These are phyloP conservation scores for Dothistroma septosporum DNA, from an alignment of 2,329 filamentous ascomycete species.

Conservation along the genomic window DNA sequence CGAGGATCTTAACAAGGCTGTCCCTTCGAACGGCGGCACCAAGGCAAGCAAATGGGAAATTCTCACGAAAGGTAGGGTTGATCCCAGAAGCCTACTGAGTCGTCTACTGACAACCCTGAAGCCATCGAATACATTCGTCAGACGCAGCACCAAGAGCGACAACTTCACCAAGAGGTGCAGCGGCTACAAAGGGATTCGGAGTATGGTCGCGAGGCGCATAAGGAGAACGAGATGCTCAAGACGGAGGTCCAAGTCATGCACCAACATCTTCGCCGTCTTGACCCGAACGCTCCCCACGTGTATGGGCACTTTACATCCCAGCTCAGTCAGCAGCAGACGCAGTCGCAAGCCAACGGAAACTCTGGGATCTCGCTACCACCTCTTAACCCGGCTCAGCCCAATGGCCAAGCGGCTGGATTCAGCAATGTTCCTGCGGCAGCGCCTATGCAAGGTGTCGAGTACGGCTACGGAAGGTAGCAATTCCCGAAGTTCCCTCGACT, in stretches of 20 bases:
- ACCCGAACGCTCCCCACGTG: slow-evolving; percentile 45
- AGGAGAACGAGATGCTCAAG: slow-evolving; percentile 47
- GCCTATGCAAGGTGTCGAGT: slow-evolving; percentile 50
- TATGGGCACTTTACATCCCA: slow-evolving; percentile 46
- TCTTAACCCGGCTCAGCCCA: slow-evolving; percentile 25
- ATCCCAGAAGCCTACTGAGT: neutral
- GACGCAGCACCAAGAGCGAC: slow-evolving; percentile 38
- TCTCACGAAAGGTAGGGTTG: slow-evolving; percentile 57
- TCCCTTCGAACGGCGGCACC: slow-evolving; percentile 74
- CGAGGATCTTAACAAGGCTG: slow-evolving; percentile 71
- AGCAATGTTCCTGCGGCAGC: slow-evolving; percentile 33
- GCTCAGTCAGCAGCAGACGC: slow-evolving; percentile 38
- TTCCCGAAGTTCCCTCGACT: slow-evolving; percentile 3
- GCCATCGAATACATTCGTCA: slow-evolving; percentile 50
- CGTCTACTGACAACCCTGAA: slow-evolving; percentile 23
- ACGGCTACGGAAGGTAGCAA: slow-evolving; percentile 28
- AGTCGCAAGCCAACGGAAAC: slow-evolving; percentile 31
- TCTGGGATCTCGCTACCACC: slow-evolving; percentile 36
- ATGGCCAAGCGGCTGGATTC: slow-evolving; percentile 21
- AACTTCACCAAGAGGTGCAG: slow-evolving; percentile 37
- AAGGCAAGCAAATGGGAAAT: slow-evolving; percentile 92
- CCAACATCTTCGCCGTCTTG: slow-evolving; percentile 44
- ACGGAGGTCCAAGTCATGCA: slow-evolving; percentile 46
- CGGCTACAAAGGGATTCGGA: slow-evolving; percentile 44
- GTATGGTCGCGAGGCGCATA: slow-evolving; percentile 41